These are phyloP conservation scores for Podospora tetraspora DNA, from an alignment of 495 filamentous ascomycete genomes.

Conservation along the genomic window DNA sequence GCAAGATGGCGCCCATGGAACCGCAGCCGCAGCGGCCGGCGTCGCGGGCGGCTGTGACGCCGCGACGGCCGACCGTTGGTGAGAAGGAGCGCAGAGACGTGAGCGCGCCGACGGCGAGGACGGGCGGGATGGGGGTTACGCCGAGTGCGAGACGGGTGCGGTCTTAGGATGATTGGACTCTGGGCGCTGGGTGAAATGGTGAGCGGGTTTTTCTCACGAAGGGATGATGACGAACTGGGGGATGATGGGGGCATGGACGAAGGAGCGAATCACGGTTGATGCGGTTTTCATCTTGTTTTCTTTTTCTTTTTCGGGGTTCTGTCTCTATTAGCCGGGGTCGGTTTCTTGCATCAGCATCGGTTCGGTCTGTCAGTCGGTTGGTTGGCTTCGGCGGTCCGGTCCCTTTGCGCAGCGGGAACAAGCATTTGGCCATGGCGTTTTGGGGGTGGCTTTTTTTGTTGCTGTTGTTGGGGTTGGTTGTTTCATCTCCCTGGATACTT, in stretches of 20 bases:
- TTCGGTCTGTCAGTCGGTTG: neutral
- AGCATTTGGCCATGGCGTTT: neutral
- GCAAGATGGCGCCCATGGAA: neutral
- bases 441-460: neutral
- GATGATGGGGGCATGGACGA: neutral
- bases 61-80: conserved; percentile 34
- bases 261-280: neutral
- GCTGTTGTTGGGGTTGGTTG: too few relatives aligned
- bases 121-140: conserved; percentile 8
- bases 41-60: conserved; percentile 28
- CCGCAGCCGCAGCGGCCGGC: neutral
- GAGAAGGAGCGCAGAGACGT: conserved; percentile 36
- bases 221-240: neutral
- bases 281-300: neutral
- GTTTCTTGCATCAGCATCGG: neutral
- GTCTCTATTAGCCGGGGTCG: neutral
- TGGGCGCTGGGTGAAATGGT: neutral
- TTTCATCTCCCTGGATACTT: neutral
- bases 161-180: conserved; percentile 7
- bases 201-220: neutral
- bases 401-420: neutral
- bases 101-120: conserved; percentile 35
- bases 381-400: neutral
- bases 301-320: neutral
- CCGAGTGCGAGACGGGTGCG: conserved; percentile 10